Evolutionary conservation across 352 stramenopile genomes (phyloP), one percentile per base, ranked within the genome.

Genomic region (Salisapilia sapeloensis): DNA sequence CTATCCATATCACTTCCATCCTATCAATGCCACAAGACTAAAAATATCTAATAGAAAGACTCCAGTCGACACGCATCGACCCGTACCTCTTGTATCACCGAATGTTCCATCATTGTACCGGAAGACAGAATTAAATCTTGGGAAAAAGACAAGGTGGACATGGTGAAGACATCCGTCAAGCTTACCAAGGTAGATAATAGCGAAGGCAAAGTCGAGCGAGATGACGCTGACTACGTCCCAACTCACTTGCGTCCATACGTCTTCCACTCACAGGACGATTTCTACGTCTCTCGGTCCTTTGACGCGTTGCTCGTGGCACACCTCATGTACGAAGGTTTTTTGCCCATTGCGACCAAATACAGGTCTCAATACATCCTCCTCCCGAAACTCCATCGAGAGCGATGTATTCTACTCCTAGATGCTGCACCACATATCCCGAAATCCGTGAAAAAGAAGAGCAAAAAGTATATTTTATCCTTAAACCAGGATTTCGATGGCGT

Each of bases 241-340:
- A n/a, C 38, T 29, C 84, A 92, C 40, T 44, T 96, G 13, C 53
- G 50, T 23, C 58, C 51, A 23, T 83, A 87, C 38, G 78, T 96
- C 7, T 69, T 76, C 45, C 84, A 94, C 43, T 92, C 89, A 42
- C 75, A 93, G 42, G 81, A 92, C 25, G 87, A 97, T 40, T 96
- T 96, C 44, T 97, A 91, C 48, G 62, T 94, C 23, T 90, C 80
- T 28, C 72, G 56, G 12, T 78, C 74, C 40, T 96, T 94, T 45
- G 69, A 96, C 24, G 66, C 75, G 12, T 35, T 83, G 46, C 48
- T 96, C 26, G 53, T 97, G 18, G 66, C 59, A 28, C 80, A 94
- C 45, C 59, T 96, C 31, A 96, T 96, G 80, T 79, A 62, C 37
- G 80, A 95, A 46, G 87, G 87, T n/a, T 97, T 96, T 39, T 54